Conservation (phyloP, 345 rosid genomes). For the Anacardium occidentale region DNA sequence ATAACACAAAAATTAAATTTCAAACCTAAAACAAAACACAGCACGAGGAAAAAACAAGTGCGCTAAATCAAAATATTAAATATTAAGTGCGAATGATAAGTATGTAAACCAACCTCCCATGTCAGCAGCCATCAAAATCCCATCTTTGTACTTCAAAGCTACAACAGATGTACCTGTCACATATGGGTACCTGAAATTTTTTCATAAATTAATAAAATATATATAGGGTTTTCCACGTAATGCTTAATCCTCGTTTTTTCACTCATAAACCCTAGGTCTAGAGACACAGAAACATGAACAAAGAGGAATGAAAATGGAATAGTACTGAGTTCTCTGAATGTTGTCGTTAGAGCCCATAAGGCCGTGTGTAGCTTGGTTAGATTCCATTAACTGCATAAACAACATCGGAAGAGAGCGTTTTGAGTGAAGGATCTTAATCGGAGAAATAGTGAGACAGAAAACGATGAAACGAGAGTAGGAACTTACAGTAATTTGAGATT, state of each 20-base stretch:
- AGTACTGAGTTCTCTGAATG: slow-evolving; percentile 27
- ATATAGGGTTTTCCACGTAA: neutral
- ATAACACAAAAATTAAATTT: neutral
- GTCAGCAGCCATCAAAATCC: slow-evolving; percentile 94
- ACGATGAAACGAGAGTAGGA: neutral
- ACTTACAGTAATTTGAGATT: slow-evolving; percentile 35
- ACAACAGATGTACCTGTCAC: slow-evolving; percentile 95
- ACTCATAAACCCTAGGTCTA: neutral
- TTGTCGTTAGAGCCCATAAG: slow-evolving; percentile 18
- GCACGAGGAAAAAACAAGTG: neutral
- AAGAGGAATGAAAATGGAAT: neutral
- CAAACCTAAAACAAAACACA: neutral
- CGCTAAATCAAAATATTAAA: neutral
- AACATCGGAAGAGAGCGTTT: neutral
- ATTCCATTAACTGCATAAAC: slow-evolving; percentile 20
- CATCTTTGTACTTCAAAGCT: slow-evolving; percentile 93
- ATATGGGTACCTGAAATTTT: slow-evolving; percentile 62
- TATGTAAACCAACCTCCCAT: slow-evolving; percentile 67
- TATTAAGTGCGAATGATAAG: neutral
- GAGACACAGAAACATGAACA: neutral
- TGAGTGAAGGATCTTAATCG: neutral
- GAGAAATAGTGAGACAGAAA: neutral
- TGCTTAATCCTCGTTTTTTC: neutral
- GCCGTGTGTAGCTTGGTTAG: slow-evolving; percentile 13
- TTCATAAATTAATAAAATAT: neutral